Base-by-base conservation (phyloP, 1,284 basidiomycete species). In the Tilletia walkeri region DNA sequence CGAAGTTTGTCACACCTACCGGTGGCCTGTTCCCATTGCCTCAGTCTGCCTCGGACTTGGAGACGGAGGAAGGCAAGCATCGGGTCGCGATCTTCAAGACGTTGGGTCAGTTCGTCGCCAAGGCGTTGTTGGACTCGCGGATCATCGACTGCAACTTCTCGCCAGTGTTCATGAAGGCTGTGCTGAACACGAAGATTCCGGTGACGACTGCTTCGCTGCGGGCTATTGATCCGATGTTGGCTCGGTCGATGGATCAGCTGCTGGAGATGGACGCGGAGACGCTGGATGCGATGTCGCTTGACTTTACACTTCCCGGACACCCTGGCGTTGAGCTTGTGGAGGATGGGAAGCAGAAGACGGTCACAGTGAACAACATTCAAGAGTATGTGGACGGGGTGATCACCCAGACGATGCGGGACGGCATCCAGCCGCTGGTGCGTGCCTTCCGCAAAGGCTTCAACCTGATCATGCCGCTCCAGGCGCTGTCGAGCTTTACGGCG, bases 71-170 rank as follows among this genome's bases (percentile, higher is more conserved):
- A 36, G 56, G 49, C n/a, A 48, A 48, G 14, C 70, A 67, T 59
- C 79, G 80, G 4, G 89, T 91, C 4, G 90, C 92, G 78, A 89
- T 95, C 68, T 91, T 95, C 85, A 89, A 90, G 68, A 91, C 95
- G 24, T 90, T 99, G 54, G 96, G 96, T 4, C 92, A 96, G 82
- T 97, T 99, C 83, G 90, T 97, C n/a, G 96, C 95, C 47, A 96
- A 98, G 85, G 94, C 95, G 1, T 90, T 99, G 87, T 87, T 99
- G 65, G 96, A 99, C 85, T 96, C 94, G 34, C 89, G 96, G 54
- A 98, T 99, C 83, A 95, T 99, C 84, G 96, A 99, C 84, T 87
- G 98, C 78, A 90, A 92, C 65, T 90, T 99, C 84, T 96, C 94
- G 86, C 92, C 92, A 81, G 86, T 95, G 30, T 97, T 98, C 87